Percentiles rank a stretch among this genome's conserved stretches.
phyloP scores from a whole-genome alignment of 169 alveolate genomes.

The Plasmodium relictum region DNA sequence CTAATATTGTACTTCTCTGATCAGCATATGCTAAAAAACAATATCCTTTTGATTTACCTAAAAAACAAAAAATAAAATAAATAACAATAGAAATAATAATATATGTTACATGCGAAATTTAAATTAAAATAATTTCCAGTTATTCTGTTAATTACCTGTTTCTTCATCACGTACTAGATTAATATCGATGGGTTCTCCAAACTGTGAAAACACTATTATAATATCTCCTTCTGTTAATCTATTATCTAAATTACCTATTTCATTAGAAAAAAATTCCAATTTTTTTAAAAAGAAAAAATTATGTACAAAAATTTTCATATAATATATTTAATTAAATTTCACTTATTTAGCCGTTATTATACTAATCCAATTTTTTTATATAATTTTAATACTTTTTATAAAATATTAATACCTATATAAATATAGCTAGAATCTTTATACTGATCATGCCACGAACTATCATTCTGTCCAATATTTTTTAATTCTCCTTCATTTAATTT shows the following conservation, averaged over 20 bases:
- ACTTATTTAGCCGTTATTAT: too few species aligned
- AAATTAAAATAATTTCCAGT: not conserved
- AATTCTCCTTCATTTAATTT: conserved; percentile 86
- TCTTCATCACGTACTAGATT: conserved; percentile 95
- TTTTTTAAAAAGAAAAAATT: not conserved
- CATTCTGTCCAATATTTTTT: conserved; percentile 81
- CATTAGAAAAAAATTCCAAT: not conserved
- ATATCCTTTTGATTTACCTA: conserved; percentile 94
- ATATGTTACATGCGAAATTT: not conserved
- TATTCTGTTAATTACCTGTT: conserved; percentile 90
- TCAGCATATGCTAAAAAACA: conserved; percentile 98
- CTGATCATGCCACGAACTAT: conserved; percentile 88
- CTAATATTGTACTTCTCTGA: conserved; percentile 97
- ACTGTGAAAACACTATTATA: conserved; percentile 96
- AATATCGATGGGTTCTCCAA: conserved; percentile 98
- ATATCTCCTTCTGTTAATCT: conserved; percentile 99
- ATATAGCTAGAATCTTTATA: conserved; percentile 87
- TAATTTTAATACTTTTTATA: too few species aligned
- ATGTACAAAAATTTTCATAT: not conserved
- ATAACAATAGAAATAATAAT: conserved; percentile 2
- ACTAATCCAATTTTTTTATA: too few species aligned
- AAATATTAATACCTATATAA: conserved; percentile 79
- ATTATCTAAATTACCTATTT: conserved; percentile 92
- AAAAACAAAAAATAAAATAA: not conserved
- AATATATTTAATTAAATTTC: not conserved